Evolutionary conservation across 192 early-diverging fungal species (phyloP), one percentile per base, ranked within the genome.

Genomic region (Mycoemilia scoparia): DNA sequence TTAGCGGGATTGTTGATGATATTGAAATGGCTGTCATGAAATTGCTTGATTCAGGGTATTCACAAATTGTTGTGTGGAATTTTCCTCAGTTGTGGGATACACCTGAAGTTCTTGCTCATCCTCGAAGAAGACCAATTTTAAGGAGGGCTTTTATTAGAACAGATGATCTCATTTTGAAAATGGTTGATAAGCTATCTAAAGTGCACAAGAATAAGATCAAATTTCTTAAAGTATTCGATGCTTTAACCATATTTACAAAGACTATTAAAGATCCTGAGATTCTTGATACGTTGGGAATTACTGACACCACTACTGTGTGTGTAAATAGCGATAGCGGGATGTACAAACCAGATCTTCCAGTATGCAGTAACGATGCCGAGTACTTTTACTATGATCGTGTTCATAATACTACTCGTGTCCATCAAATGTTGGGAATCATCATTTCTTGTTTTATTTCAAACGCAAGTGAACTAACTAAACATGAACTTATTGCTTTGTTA

Each of bases 21-120:
- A 51, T 61, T 24, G 39, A 44, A 6, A 23, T 30, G 7, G 59
- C 54, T 14, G 36, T 55, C 17, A 35, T 48, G 22, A 24, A 25
- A 3, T 35, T 61, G 2, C 20, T 45, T 13, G 34, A 21, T 21
- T 47, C 53, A 3, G 59, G 59, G 7, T 61, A 61, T 41, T 55
- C 47, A 29, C 54, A 61, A 27, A 56, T 61, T 24, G 24, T 32
- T 27, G 24, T 61, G 41, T 61, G 59, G 59, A 61, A 55, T 19
- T 24, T 61, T 14, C 59, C 59, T 0, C 43, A 48, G 0, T 32
- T 51, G 7, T 44, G 56, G 16, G 48, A 44, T 23, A 38, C 53
- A 5, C 59, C 59, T 2, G 26, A 28, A 3, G 39, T 47, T 10
- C 13, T 32, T 30, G 3, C 37, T 47, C 9, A 16, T 32, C n/a